These are phyloP conservation scores for Podospora anserina DNA, from an alignment of 495 filamentous ascomycete genomes.

Conservation along the genomic window DNA sequence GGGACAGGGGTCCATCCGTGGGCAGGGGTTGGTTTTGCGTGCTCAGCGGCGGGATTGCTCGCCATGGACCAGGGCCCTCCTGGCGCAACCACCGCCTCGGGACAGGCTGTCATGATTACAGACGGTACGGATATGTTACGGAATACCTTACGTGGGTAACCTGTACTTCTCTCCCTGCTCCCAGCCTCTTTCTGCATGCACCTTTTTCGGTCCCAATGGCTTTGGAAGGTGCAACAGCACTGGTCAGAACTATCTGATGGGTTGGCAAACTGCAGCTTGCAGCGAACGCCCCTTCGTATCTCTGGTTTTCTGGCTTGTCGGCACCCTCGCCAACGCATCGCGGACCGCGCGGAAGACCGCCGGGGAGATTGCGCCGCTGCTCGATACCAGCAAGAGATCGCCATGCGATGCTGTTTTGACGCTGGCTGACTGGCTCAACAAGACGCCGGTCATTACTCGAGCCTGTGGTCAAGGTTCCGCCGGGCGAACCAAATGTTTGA, in stretches of 20 bases:
- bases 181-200: conserved; percentile 16
- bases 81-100: conserved; percentile 33
- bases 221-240: neutral
- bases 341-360: conserved; percentile 7
- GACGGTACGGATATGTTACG: neutral
- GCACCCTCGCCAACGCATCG: neutral
- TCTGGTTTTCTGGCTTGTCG: neutral
- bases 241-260: neutral
- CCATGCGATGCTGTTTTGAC: neutral
- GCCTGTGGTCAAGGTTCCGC: neutral
- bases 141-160: neutral
- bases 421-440: neutral
- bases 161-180: neutral
- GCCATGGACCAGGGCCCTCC: conserved; percentile 31
- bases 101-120: conserved; percentile 16
- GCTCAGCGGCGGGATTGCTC: conserved; percentile 28
- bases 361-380: neutral
- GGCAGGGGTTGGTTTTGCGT: conserved; percentile 27
- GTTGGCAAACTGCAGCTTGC: neutral
- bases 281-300: neutral
- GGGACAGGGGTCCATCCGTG: conserved; percentile 18
- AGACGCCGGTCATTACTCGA: neutral
- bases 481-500: neutral
- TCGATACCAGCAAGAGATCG: conserved; percentile 1
- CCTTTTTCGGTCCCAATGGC: conserved; percentile 10